Evolutionary conservation across 2,329 filamentous ascomycete species (phyloP).

Genomic region (Beauveria pseudobassiana): DNA sequence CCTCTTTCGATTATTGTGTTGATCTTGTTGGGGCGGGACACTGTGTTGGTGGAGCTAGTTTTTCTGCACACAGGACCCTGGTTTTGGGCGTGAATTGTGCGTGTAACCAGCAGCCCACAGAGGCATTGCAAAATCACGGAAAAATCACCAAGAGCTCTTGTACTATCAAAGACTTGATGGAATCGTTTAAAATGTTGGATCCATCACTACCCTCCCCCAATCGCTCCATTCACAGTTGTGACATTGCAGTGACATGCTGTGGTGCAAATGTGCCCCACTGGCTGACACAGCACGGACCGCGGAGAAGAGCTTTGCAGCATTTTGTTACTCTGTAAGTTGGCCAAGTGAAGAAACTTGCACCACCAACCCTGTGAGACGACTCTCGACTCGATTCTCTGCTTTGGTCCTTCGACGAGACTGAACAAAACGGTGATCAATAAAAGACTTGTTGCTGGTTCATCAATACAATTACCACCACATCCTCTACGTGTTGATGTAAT

Average conservation of each 20-base stretch:
- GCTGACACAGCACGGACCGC: constrained; percentile 7
- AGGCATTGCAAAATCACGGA: not conserved
- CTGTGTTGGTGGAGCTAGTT: not conserved
- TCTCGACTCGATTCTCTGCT: not conserved
- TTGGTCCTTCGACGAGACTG: not conserved
- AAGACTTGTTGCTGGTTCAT: not conserved
- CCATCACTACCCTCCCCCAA: not conserved
- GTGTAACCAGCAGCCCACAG: not conserved
- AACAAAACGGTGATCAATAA: not conserved
- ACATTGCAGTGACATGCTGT: constrained; percentile 8
- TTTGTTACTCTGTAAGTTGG: not conserved
- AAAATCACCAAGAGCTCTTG: not conserved
- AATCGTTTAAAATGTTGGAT: not conserved
- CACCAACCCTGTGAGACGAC: not conserved
- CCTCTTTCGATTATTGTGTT: not conserved
- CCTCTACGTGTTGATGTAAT: constrained; percentile 6
- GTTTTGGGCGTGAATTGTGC: not conserved
- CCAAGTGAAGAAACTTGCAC: constrained; percentile 10
- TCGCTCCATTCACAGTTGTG: not conserved
- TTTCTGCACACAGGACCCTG: not conserved
- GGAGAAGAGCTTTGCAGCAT: not conserved
- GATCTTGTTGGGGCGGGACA: not conserved
- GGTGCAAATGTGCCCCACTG: not conserved
- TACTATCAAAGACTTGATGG: not conserved
- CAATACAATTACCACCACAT: not conserved